Evolutionary conservation across 148 eudicot genomes (phyloP).

Genomic region (Dianthus caryophyllus): DNA sequence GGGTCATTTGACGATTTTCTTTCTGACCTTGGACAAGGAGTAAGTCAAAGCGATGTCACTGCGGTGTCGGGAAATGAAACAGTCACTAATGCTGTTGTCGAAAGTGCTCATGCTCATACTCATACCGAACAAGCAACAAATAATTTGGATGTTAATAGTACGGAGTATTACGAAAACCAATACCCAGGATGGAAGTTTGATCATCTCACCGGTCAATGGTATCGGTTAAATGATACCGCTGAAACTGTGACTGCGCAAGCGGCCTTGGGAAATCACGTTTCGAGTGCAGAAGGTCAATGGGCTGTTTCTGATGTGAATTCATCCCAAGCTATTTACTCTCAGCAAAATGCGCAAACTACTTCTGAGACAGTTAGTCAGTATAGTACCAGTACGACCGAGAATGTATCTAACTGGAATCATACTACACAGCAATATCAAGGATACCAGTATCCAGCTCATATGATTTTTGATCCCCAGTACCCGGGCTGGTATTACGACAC

Average conservation of each 20-base stretch:
- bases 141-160: slow-evolving; percentile 39
- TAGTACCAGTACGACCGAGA: slow-evolving; percentile 41
- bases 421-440: slow-evolving; percentile 35
- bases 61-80: slow-evolving; percentile 28
- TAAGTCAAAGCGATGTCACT: slow-evolving; percentile 29
- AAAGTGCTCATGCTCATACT: slow-evolving; percentile 18
- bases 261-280: slow-evolving; percentile 9
- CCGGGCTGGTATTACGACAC: slow-evolving; percentile 96
- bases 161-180: slow-evolving; percentile 57
- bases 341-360: slow-evolving; percentile 50
- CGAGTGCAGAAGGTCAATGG: slow-evolving; percentile 21
- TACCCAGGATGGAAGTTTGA: slow-evolving; percentile 98
- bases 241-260: slow-evolving; percentile 28
- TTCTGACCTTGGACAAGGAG: slow-evolving; percentile 44
- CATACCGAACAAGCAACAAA: slow-evolving; percentile 32
- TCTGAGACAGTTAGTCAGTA: slow-evolving; percentile 44
- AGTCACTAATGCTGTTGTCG: slow-evolving; percentile 6
- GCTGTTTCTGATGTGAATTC: slow-evolving; percentile 41
- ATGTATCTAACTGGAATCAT: slow-evolving; percentile 52
- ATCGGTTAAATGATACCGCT: slow-evolving; percentile 57
- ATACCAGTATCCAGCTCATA: slow-evolving; percentile 59
- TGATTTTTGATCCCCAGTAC: slow-evolving; percentile 81
- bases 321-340: slow-evolving; percentile 46
- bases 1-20: slow-evolving; percentile 80
- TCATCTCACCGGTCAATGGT: slow-evolving; percentile 76